Evolutionary conservation across 139 green algal species (phyloP), one percentile per base, ranked within the genome.

Genomic region (Chloropicon primus): DNA sequence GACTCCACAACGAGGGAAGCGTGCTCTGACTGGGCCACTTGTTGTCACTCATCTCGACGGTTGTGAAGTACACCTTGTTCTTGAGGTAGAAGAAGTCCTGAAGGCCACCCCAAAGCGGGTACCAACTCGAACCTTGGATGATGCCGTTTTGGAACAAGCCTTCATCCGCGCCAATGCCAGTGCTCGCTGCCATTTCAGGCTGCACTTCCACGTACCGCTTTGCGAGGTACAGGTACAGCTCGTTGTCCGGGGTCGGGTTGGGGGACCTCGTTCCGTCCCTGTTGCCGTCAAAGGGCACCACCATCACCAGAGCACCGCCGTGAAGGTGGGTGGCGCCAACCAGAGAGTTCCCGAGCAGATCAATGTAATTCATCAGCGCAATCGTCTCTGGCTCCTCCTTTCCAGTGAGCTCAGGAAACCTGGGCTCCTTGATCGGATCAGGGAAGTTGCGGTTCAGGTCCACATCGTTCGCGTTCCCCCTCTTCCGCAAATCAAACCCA

Each of bases 371-470:
- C 87, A 95, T 96, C 24, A 96, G 76, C 1, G 86, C 88, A 21
- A 78, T 54, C 22, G 87, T 92, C 75, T 96, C 92, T 1, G 88
- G 82, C 73, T 90, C 77, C 81, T 94, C 89, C 0, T 72, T 75
- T 5, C 87, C 88, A 1, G 53, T 81, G 2, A 80, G 82, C 72
- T 76, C 10, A 5, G 41, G 41, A 62, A 62, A 62, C 41, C 17
- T 62, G 41, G 41, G 17, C 41, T 17, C 5, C 41, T 62, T 62
- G 41, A 90, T 82, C n/a, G 86, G 85, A 82, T 98, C 93, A 21
- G 93, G 93, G 78, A 96, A 98, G 84, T 96, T 86, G 27, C 93
- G 86, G 78, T 98, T 98, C 25, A 98, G 81, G 82, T 98, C 93
- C 24, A 88, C 74, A 5, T 54, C 72, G 0, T 72, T 76, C 3